Base-by-base conservation (phyloP, 2,329 filamentous ascomycete species). In the Penicillium fuscoglaucum region DNA sequence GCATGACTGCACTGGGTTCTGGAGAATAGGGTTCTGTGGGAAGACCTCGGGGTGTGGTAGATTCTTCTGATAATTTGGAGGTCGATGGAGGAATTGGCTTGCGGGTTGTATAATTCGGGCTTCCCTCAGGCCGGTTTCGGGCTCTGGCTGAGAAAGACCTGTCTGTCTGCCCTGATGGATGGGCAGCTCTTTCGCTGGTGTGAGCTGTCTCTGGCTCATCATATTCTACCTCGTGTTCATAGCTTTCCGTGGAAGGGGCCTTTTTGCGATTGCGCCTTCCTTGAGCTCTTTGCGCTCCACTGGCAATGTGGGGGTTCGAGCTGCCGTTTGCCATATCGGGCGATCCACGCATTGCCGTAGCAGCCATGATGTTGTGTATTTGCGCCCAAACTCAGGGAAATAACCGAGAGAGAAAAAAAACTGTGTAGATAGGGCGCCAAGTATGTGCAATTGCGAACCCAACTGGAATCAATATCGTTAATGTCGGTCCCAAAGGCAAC, bases 311-410 rank as follows among this genome's bases (percentile, higher is more conserved):
- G 26, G 53, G 47, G 43, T 58, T 33, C 13, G 54, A 55, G 33
- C 39, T 56, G n/a, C 55, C 60, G 45, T 65, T 67, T 49, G 66
- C 61, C 40, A 62, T 59, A 28, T 67, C 63, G 12, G 66, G 59
- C 29, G 61, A 62, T 54, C 28, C 49, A 35, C 59, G 63, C 52
- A 63, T 63, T 53, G 59, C 49, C 15, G 39, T 40, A 15, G 61
- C 50, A 6, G 61, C 65, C 66, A 68, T 68, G 21, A 48, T 40
- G 6, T 9, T 41, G 17, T 40, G 31, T 52, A 13, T 39, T 44
- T 43, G 41, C 13, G 44, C 55, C 50, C 50, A 37, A 48, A 26
- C 28, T 48, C 50, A 39, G 48, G 41, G 6, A 13, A 28, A 26
- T n/a, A 21, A n/a, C 35, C 8, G 17, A 21, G 26, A 28, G 24